phyloP scores from a whole-genome alignment of 2,329 filamentous ascomycete species.

The Fusarium buxicola region DNA sequence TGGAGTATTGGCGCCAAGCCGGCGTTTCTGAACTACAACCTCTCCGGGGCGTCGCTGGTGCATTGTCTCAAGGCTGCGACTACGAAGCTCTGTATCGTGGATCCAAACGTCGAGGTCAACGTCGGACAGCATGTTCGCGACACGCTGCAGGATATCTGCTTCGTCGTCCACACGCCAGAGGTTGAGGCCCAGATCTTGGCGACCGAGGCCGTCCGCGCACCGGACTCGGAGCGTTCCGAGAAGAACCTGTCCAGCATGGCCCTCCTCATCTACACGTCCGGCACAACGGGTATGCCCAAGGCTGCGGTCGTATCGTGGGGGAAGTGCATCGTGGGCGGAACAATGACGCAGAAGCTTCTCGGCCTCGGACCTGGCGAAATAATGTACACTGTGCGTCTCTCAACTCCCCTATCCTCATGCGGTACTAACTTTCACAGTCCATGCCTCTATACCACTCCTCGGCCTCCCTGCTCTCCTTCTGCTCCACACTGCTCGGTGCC shows the following conservation, averaged over 20 bases:
- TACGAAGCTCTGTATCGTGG: conserved; percentile 75
- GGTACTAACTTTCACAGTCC: conserved; percentile 59
- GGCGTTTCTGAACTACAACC: conserved; percentile 90
- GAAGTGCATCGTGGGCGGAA: conserved; percentile 67
- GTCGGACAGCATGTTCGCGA: conserved; percentile 68
- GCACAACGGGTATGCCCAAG: conserved; percentile 87
- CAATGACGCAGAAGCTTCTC: conserved; percentile 59
- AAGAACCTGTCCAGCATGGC: conserved; percentile 68
- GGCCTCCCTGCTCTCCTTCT: conserved; percentile 76
- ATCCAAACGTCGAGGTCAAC: conserved; percentile 67
- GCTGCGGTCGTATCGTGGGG: conserved; percentile 80
- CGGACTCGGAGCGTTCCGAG: conserved; percentile 67
- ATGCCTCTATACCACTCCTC: conserved; percentile 94
- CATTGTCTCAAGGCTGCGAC: conserved; percentile 80
- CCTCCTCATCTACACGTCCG: conserved; percentile 85
- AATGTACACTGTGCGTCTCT: conserved; percentile 74
- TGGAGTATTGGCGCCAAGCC: conserved; percentile 87
- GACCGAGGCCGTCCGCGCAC: conserved; percentile 65
- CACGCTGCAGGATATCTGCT: conserved; percentile 63
- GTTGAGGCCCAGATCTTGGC: conserved; percentile 65
- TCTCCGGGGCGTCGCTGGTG: conserved; percentile 75
- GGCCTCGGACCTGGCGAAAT: conserved; percentile 71
- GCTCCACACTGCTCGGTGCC: conserved; percentile 68
- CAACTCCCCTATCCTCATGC: background rate
- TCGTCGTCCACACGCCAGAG: conserved; percentile 71